Base-by-base conservation (phyloP, 495 filamentous ascomycete species). In the Cladorrhinum samala region DNA sequence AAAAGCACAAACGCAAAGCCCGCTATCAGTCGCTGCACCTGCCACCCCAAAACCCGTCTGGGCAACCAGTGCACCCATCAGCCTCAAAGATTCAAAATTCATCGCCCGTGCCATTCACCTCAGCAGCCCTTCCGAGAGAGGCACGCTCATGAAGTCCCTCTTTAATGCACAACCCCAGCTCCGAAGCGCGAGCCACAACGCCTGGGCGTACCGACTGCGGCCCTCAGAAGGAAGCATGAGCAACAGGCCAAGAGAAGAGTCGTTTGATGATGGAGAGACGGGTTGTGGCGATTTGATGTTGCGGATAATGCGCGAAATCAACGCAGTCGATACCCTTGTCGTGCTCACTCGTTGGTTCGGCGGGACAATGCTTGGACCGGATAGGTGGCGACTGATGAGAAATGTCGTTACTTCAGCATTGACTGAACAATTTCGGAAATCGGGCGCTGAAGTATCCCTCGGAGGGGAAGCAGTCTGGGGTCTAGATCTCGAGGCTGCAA, bases 331-430 rank as follows among this genome's bases (percentile, higher is more conserved):
- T 70, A 84, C 88, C 1, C 75, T 96, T 14, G 87, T 98, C 5
- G 89, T 98, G 17, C 87, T 98, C 43, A 87, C 85, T 30, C 75
- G 93, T 23, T 98, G 93, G 93, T 97, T 89, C 66, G 93, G 93
- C 0, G 93, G 93, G 0, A 76, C 92, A 4, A 78, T 88, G 55
- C 71, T 98, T 9, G 93, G 93, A 0, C 86, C 88, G 11, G 93
- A 95, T 65, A 74, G 93, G 37, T 81, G 77, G 77, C 71, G 77
- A 21, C 67, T 82, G 54, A 82, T 82, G 72, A 63, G 74, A 5
- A 70, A 70, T 43, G 73, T 71, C 45, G 69, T 78, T 14, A 64
- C 66, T 37, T 68, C 70, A 25, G 77, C 72, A 1, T 60, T 80
- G 39, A 63, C 69, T 13, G 74, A 79, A 52, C 66, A 74, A 19